Conservation (phyloP, 805 yeast genomes). For the Ogataea ramenticola region DNA sequence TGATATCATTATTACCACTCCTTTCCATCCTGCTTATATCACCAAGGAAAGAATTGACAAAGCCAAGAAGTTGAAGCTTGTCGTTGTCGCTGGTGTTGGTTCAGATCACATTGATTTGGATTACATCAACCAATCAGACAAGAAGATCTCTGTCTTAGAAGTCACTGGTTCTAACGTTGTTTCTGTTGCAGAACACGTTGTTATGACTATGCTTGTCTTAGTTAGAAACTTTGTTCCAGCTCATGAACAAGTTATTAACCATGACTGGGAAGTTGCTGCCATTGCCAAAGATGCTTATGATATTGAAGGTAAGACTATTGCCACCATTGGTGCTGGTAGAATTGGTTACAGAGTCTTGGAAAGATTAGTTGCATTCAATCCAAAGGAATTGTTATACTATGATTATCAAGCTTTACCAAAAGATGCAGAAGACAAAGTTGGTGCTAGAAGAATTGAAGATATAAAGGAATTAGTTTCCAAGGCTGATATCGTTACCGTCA, state of each 20-base stretch:
- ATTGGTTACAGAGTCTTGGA: conserved; percentile 73
- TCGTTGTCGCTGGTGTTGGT: conserved; percentile 81
- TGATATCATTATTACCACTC: conserved; percentile 73
- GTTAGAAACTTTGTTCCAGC: conserved; percentile 77
- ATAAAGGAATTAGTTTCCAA: conserved; percentile 59
- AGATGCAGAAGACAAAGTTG: conserved; percentile 50
- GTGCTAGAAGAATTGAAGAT: conserved; percentile 50
- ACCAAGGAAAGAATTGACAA: conserved; percentile 56
- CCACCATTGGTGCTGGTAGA: conserved; percentile 80
- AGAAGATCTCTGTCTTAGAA: conserved; percentile 62
- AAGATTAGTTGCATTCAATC: conserved; percentile 65
- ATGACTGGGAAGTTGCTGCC: conserved; percentile 73
- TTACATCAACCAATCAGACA: conserved; percentile 52
- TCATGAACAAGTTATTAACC: conserved; percentile 55
- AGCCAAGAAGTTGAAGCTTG: conserved; percentile 64
- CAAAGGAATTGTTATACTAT: conserved; percentile 64
- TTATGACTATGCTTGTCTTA: conserved; percentile 64
- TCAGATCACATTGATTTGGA: conserved; percentile 73
- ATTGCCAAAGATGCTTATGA: conserved; percentile 70
- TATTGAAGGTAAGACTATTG: conserved; percentile 65
- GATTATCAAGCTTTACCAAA: conserved; percentile 66
- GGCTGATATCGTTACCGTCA: conserved; percentile 70
- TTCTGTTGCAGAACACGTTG: conserved; percentile 76
- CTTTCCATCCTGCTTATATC: conserved; percentile 77
- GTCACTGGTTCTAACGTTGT: conserved; percentile 79